Evolutionary conservation across 2,329 filamentous ascomycete genomes (phyloP).

Genomic region (Phialemonium atrogriseum): DNA sequence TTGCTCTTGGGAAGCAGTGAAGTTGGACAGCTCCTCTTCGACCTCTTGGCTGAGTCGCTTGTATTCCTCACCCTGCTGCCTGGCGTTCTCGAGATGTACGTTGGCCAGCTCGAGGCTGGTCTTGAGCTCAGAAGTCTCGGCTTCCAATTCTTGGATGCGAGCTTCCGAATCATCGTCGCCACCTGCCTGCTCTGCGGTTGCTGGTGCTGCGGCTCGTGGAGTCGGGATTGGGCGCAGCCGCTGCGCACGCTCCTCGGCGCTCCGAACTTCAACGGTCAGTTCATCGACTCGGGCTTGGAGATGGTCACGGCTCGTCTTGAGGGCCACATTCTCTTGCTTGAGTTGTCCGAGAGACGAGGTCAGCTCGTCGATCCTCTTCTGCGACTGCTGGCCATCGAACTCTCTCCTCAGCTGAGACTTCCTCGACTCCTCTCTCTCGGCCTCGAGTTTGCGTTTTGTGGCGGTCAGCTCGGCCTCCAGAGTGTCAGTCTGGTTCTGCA

Average conservation of each 20-base stretch:
- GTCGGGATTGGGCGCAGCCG: conserved; percentile 75
- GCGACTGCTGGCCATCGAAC: conserved; percentile 78
- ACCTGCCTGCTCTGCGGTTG: conserved; percentile 29
- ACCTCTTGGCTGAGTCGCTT: conserved; percentile 78
- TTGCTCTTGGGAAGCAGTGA: conserved; percentile 74
- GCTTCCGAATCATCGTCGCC: conserved; percentile 38
- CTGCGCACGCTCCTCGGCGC: conserved; percentile 78
- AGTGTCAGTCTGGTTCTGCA: conserved; percentile 69
- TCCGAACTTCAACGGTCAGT: conserved; percentile 77
- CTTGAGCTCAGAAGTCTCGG: conserved; percentile 79
- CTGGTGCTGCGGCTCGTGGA: conserved; percentile 36
- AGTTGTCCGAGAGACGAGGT: conserved; percentile 69
- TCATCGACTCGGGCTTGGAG: conserved; percentile 85
- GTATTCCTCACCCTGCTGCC: conserved; percentile 77
- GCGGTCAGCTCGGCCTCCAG: conserved; percentile 72
- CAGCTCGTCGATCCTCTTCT: conserved; percentile 89
- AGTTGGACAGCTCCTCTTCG: conserved; percentile 76
- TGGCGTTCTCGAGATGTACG: conserved; percentile 72
- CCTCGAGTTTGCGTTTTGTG: conserved; percentile 73
- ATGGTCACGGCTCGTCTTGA: conserved; percentile 83
- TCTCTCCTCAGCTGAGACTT: conserved; percentile 78
- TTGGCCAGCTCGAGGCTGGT: conserved; percentile 76
- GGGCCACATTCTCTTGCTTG: conserved; percentile 77
- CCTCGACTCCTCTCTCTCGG: conserved; percentile 77
- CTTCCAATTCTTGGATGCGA: conserved; percentile 69